Percentiles rank a stretch among this genome's conserved stretches.
Conservation (phyloP, 768 basidiomycete species). For the Clathrus columnatus region DNA sequence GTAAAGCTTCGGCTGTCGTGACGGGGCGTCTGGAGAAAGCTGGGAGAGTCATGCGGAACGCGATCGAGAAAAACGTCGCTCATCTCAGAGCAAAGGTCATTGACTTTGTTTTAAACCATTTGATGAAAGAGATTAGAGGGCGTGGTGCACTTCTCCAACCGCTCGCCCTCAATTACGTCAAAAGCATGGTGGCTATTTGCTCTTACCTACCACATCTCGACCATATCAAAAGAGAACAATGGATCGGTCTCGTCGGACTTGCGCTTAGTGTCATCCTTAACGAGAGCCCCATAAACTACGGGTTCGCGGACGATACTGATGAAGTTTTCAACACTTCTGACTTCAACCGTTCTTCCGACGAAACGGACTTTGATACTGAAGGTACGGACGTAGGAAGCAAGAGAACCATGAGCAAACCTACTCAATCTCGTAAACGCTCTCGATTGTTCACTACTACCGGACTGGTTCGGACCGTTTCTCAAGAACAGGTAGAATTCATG, state of each 20-base stretch:
- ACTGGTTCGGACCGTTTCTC: slow-evolving; percentile 27
- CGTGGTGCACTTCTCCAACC: slow-evolving; percentile 40
- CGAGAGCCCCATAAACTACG: slow-evolving; percentile 32
- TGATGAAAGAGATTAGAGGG: slow-evolving; percentile 49
- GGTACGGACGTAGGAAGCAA: slow-evolving; percentile 5
- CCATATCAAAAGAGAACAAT: slow-evolving; percentile 51
- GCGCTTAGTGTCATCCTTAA: slow-evolving; percentile 73
- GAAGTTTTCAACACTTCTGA: slow-evolving; percentile 22
- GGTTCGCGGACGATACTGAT: slow-evolving; percentile 23
- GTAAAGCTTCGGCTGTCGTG: slow-evolving; percentile 39
- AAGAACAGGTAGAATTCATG: slow-evolving; percentile 65
- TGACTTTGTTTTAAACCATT: slow-evolving; percentile 52
- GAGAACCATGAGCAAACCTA: slow-evolving; percentile 7
- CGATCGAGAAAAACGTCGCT: slow-evolving; percentile 55
- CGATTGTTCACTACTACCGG: slow-evolving; percentile 3
- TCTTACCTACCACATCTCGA: slow-evolving; percentile 71
- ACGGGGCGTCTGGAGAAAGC: slow-evolving; percentile 56
- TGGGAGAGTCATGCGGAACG: slow-evolving; percentile 60
- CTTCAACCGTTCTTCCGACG: slow-evolving; percentile 17
- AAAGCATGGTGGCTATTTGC: slow-evolving; percentile 60
- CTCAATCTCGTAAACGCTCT: slow-evolving; percentile 4
- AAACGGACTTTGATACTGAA: slow-evolving; percentile 23
- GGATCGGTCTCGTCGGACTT: slow-evolving; percentile 61
- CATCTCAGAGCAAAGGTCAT: slow-evolving; percentile 47
- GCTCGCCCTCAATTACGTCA: slow-evolving; percentile 73